Percentiles rank a stretch among this genome's conserved stretches.
Evolutionary conservation across 345 rosid genomes (phyloP).

Genomic region (Carallia pectinifolia): DNA sequence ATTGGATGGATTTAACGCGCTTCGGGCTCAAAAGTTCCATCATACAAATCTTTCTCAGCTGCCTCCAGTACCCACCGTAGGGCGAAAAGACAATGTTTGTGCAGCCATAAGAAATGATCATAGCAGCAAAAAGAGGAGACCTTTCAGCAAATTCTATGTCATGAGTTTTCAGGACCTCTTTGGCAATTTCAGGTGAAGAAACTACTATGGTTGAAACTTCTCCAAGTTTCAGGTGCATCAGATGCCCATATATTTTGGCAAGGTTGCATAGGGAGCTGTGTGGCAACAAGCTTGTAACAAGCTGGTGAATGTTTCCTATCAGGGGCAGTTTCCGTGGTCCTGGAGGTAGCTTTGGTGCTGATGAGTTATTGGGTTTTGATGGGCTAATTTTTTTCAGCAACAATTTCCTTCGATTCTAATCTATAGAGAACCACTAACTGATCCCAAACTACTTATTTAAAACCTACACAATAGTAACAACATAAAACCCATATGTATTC

Average conservation of each 20-base stretch:
- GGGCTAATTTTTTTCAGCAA: neutral
- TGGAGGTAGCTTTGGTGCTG: neutral
- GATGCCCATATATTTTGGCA: neutral
- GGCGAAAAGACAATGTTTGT: neutral
- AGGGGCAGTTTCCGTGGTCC: neutral
- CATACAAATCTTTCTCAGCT: neutral
- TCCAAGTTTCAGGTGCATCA: neutral
- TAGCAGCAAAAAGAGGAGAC: neutral
- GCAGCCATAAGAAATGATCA: neutral
- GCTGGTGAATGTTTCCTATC: slow-evolving; percentile 3
- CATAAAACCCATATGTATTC: no score
- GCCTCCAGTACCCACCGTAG: neutral
- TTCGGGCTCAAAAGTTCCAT: neutral
- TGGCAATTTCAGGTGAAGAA: slow-evolving; percentile 2
- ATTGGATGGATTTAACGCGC: neutral
- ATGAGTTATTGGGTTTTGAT: no score
- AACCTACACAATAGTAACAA: no score
- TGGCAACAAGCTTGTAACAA: neutral
- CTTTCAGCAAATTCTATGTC: neutral
- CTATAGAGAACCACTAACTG: no score
- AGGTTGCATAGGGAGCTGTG: neutral
- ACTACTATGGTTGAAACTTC: slow-evolving; percentile 1
- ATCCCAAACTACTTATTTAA: no score
- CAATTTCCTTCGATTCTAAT: no score
- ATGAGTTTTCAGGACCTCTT: neutral